Percentiles rank a stretch among this genome's conserved stretches.
Evolutionary conservation across 1,284 basidiomycete genomes (phyloP).

Genomic region (Bondarzewia mesenterica): DNA sequence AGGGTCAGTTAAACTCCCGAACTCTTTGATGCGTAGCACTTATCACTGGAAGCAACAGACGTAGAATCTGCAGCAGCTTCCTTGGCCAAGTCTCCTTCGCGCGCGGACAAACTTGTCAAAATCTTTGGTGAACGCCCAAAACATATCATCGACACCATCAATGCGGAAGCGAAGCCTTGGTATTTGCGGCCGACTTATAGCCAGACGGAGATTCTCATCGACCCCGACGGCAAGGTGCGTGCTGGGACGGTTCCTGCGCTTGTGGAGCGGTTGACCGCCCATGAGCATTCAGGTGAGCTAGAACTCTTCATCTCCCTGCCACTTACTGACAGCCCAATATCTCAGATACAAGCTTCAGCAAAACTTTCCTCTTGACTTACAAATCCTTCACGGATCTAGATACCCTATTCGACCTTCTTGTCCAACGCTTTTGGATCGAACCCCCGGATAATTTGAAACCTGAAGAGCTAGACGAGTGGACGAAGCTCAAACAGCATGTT

Average conservation of each 20-base stretch:
- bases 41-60: neutral
- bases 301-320: slow-evolving; percentile 6
- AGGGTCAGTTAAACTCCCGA: slow-evolving; percentile 9
- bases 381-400: slow-evolving; percentile 89
- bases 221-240: slow-evolving; percentile 75
- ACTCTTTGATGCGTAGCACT: slow-evolving; percentile 1
- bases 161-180: slow-evolving; percentile 67
- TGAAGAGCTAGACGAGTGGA: slow-evolving; percentile 76
- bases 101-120: slow-evolving; percentile 63
- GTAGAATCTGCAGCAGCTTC: slow-evolving; percentile 3
- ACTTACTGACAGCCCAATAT: slow-evolving; percentile 1
- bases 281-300: slow-evolving; percentile 73
- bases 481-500: slow-evolving; percentile 80
- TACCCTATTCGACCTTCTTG: slow-evolving; percentile 81
- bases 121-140: slow-evolving; percentile 44
- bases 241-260: slow-evolving; percentile 85
- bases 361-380: slow-evolving; percentile 95
- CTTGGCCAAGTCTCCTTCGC: slow-evolving; percentile 22
- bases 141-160: slow-evolving; percentile 40
- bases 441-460: slow-evolving; percentile 65
- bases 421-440: slow-evolving; percentile 76
- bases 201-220: slow-evolving; percentile 76
- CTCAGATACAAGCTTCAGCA: slow-evolving; percentile 76
- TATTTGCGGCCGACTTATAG: slow-evolving; percentile 79
- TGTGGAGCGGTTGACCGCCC: slow-evolving; percentile 85